These are phyloP conservation scores for Dillenia turbinata DNA, from an alignment of 164 flowering plant species.

Conservation along the genomic window DNA sequence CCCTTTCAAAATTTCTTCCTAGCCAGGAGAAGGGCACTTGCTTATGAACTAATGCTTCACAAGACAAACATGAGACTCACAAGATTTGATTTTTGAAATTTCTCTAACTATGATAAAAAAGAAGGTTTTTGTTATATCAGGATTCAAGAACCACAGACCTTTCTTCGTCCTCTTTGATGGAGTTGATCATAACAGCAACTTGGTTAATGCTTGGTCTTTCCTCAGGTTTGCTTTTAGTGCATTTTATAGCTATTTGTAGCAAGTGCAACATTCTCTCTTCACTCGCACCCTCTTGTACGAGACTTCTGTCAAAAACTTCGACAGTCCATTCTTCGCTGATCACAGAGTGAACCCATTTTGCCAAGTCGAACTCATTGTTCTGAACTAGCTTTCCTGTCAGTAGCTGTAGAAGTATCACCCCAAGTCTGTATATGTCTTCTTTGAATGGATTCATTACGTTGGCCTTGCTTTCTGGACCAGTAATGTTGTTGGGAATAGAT, in stretches of 20 bases:
- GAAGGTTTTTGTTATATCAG: background rate
- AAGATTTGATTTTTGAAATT: background rate
- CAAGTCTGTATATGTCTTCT: conserved; percentile 42
- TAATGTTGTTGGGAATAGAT: conserved; percentile 8
- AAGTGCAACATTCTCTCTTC: conserved; percentile 65
- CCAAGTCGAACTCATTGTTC: conserved; percentile 47
- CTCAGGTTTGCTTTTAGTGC: conserved; percentile 38
- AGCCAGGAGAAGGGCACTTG: too few relatives aligned
- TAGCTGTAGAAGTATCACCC: conserved; percentile 65
- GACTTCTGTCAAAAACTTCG: conserved; percentile 52
- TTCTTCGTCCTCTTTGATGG: conserved; percentile 59
- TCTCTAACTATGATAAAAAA: background rate
- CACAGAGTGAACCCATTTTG: conserved; percentile 57
- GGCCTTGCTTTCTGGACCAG: conserved; percentile 5
- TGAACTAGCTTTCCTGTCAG: conserved; percentile 58
- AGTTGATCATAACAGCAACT: conserved; percentile 38
- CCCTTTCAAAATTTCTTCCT: too few relatives aligned
- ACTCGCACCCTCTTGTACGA: conserved; percentile 48
- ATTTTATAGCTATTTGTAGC: conserved; percentile 59
- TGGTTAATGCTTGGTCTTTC: conserved; percentile 49
- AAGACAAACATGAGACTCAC: too few relatives aligned
- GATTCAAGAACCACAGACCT: conserved; percentile 30
- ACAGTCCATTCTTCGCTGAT: conserved; percentile 69
- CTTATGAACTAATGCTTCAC: too few relatives aligned
- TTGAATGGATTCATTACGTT: conserved; percentile 19